Percentiles rank a stretch among this genome's conserved stretches.
Evolutionary conservation across 768 basidiomycete genomes (phyloP).

Genomic region (Gelatoporia subvermispora): DNA sequence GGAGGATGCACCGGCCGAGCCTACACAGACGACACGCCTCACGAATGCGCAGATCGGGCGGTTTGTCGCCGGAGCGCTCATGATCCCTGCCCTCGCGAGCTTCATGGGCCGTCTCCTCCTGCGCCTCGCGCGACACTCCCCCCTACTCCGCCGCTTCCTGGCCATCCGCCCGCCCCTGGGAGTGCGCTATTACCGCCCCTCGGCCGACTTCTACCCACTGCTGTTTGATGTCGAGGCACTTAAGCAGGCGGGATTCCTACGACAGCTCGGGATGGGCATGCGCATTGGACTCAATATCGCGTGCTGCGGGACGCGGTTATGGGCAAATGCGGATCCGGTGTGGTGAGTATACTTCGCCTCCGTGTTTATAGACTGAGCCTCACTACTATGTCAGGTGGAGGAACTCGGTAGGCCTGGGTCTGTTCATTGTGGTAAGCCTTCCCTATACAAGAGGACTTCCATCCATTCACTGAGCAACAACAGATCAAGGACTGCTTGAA

Average conservation of each 20-base stretch:
- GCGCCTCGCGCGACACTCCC: constrained; percentile 44
- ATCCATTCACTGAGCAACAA: background rate
- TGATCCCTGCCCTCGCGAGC: constrained; percentile 62
- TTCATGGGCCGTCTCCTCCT: constrained; percentile 60
- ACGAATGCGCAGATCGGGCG: constrained; percentile 60
- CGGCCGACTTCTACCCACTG: no score
- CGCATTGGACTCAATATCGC: constrained; percentile 41
- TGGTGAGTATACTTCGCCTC: constrained; percentile 38
- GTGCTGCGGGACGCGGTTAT: constrained; percentile 54
- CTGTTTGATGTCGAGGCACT: background rate
- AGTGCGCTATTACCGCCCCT: background rate
- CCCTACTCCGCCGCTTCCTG: constrained; percentile 29
- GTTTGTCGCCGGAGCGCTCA: constrained; percentile 62
- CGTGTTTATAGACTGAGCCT: background rate
- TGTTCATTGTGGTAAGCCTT: constrained; percentile 66
- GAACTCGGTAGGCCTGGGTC: constrained; percentile 61
- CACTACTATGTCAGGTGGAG: constrained; percentile 46
- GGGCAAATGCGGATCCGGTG: constrained; percentile 67
- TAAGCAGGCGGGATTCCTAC: constrained; percentile 15
- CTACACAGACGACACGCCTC: constrained; percentile 54
- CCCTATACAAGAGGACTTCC: background rate
- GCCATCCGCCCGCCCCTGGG: constrained; percentile 18
- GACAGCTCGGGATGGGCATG: constrained; percentile 23
- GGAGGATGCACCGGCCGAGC: constrained; percentile 33
- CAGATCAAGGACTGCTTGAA: constrained; percentile 67